Base-by-base conservation (phyloP, 495 filamentous ascomycete genomes). In the Xylaria cubensis region DNA sequence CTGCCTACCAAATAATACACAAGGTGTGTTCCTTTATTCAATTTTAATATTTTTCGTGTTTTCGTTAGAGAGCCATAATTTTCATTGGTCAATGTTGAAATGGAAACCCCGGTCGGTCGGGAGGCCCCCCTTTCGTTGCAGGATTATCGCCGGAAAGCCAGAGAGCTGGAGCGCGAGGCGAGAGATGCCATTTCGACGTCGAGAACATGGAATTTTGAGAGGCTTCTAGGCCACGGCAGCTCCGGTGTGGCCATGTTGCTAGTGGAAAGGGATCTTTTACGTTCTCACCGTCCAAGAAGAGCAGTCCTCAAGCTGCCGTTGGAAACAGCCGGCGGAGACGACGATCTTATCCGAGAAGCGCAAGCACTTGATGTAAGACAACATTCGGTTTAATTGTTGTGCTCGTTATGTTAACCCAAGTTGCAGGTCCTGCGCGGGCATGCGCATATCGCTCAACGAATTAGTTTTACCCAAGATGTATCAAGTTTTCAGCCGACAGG, bases 121-220 rank as follows among this genome's bases (percentile, higher is more conserved):
- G 59, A 63, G 39, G n/a, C 36, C 19, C 34, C 59, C 59, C 3
- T 64, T 48, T 15, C 12, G 10, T 15, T 4, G 24, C 0, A 46
- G n/a, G 32, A 10, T 64, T 64, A 39, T 8, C 36, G 36, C 42
- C 13, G 6, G 24, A 64, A 10, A 64, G 62, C 62, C 13, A 64
- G n/a, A 41, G 39, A 3, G 2, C 62, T 64, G 21, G 62, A 19
- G 42, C 62, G 39, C 17, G 21, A 64, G 62, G 26, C 62, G 10
- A 24, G 17, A 64, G 32, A 32, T 34, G 24, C 42, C n/a, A 48
- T 64, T 19, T 13, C 42, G 41, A 48, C n/a, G n/a, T 64, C 62
- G 62, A 64, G 62, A 64, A 64, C 42, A 13, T 64, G 62, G 62
- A 8, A 36, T 64, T 48, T n/a, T 50, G 62, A 64, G 41, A 48